A percentile compares a stretch with the other conserved stretches of the same genome.
Evolutionary conservation across 2,329 filamentous ascomycete genomes (phyloP).

Genomic region (Aspergillus pseudoglaucus): DNA sequence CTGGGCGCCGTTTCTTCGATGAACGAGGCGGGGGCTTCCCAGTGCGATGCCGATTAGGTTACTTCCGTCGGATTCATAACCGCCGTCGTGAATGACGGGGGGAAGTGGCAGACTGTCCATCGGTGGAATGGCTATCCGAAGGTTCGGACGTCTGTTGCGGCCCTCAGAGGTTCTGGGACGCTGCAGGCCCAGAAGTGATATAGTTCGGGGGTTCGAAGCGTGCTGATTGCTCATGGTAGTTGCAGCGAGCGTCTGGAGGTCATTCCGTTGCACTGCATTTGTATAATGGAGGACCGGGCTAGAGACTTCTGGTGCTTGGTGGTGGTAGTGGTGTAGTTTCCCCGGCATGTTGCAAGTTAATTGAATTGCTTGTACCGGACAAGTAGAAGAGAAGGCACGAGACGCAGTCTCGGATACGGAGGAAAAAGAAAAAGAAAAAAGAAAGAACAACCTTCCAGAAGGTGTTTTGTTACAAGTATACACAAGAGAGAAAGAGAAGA

Average conservation of each 20-base stretch:
- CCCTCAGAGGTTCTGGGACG: slow-evolving; percentile 15
- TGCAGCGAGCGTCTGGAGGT: slow-evolving; percentile 16
- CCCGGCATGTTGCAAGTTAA: slow-evolving; percentile 5
- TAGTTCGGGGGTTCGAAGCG: slow-evolving; percentile 2
- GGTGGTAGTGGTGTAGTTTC: slow-evolving; percentile 27
- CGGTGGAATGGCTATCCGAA: slow-evolving; percentile 22
- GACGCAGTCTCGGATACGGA: slow-evolving; percentile 8
- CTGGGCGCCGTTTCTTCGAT: slow-evolving; percentile 12
- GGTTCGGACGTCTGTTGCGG: slow-evolving; percentile 18
- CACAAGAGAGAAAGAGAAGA: slow-evolving; percentile 8
- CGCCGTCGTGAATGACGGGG: slow-evolving; percentile 9
- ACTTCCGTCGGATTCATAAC: slow-evolving; percentile 21
- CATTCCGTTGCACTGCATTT: slow-evolving; percentile 26
- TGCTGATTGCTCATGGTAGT: slow-evolving; percentile 7
- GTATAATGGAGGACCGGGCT: slow-evolving; percentile 26
- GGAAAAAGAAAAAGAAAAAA: slow-evolving; percentile 6
- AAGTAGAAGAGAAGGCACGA: slow-evolving; percentile 2
- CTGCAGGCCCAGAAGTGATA: slow-evolving; percentile 13
- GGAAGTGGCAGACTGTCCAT: slow-evolving; percentile 16
- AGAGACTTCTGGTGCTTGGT: slow-evolving; percentile 25
- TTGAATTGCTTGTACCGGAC: slow-evolving; percentile 2
- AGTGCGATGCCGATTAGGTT: slow-evolving; percentile 65
- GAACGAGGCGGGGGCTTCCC: slow-evolving; percentile 54
- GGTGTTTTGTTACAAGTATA: slow-evolving; percentile 11
- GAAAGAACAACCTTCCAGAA: slow-evolving; percentile 35